phyloP scores from a whole-genome alignment of 2,329 filamentous ascomycete genomes.

The Colletotrichum endophyticum region DNA sequence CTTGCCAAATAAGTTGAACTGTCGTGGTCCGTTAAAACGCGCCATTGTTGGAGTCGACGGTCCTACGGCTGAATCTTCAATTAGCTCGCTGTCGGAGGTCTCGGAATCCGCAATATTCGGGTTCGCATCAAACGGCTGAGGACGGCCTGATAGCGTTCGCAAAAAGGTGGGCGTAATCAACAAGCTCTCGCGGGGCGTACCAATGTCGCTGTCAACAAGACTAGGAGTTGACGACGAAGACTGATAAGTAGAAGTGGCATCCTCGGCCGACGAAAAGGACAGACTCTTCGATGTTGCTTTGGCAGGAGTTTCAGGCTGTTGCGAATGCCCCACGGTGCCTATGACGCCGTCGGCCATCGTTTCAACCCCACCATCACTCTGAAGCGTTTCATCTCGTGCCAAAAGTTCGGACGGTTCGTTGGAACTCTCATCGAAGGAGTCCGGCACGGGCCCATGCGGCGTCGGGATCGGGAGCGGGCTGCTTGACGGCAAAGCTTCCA shows the following conservation, averaged over 20 bases:
- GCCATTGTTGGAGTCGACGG: conserved; percentile 14
- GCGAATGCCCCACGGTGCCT: conserved; percentile 1
- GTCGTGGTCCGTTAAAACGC: conserved; percentile 14
- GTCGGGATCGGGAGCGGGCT: conserved; percentile 8
- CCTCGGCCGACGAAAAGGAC: conserved; percentile 13
- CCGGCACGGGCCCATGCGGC: not conserved
- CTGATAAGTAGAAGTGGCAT: conserved; percentile 16
- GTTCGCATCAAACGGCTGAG: conserved; percentile 10
- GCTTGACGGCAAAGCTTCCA: conserved; percentile 10
- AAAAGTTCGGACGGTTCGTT: conserved; percentile 15
- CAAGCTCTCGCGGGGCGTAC: conserved; percentile 24
- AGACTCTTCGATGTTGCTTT: conserved; percentile 1
- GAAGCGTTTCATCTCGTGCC: conserved; percentile 19
- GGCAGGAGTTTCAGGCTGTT: conserved; percentile 16
- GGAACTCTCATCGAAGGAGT: conserved; percentile 9
- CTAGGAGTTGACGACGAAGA: conserved; percentile 26
- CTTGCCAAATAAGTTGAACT: conserved; percentile 15
- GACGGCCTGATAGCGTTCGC: conserved; percentile 13
- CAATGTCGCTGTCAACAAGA: conserved; percentile 21
- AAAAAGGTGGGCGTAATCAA: conserved; percentile 23
- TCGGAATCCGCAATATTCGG: conserved; percentile 13
- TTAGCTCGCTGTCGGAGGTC: conserved; percentile 15
- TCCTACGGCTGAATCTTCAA: conserved; percentile 2
- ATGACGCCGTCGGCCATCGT: not conserved
- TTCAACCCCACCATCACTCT: conserved; percentile 4